These are phyloP conservation scores for Gypsophila paniculata DNA, from an alignment of 179 eudicot species.

Conservation along the genomic window DNA sequence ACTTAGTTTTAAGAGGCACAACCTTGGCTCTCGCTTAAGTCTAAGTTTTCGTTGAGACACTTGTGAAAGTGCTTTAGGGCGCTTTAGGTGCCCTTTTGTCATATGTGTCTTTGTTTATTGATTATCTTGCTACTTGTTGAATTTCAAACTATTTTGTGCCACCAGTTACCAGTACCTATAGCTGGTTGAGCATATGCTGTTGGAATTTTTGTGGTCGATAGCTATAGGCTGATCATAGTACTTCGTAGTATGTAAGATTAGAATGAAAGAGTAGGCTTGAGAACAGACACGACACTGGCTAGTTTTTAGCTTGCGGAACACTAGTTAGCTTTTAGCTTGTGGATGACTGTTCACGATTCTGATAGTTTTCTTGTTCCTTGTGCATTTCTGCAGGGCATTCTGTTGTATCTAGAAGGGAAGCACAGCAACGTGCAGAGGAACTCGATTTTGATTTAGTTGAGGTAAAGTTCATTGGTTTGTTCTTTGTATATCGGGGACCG, in stretches of 20 bases:
- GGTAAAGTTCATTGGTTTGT: slow-evolving; percentile 35
- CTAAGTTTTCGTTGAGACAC: too few relatives aligned
- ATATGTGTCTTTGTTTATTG: neutral
- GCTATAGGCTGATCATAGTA: neutral
- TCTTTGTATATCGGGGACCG: neutral
- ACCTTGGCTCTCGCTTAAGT: too few relatives aligned
- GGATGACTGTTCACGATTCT: neutral
- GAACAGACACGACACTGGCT: too few relatives aligned
- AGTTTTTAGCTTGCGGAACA: too few relatives aligned
- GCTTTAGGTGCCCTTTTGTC: too few relatives aligned
- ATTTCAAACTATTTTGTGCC: neutral
- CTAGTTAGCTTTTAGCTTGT: neutral
- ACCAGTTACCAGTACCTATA: neutral
- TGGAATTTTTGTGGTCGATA: neutral
- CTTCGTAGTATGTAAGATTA: neutral
- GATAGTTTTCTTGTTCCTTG: neutral
- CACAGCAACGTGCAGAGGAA: slow-evolving; percentile 47
- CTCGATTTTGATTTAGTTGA: slow-evolving; percentile 64
- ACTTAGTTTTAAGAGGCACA: too few relatives aligned
- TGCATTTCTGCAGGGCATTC: slow-evolving; percentile 48
- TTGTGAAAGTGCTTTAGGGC: too few relatives aligned
- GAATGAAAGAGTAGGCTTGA: neutral
- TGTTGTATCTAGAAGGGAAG: slow-evolving; percentile 48
- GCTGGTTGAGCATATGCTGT: neutral
- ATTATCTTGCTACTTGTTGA: neutral